Evolutionary conservation across 225 moss, liverwort and hornwort genomes (phyloP), one percentile per base, ranked within the genome.

Genomic region (Pseudoscleropodium purum): DNA sequence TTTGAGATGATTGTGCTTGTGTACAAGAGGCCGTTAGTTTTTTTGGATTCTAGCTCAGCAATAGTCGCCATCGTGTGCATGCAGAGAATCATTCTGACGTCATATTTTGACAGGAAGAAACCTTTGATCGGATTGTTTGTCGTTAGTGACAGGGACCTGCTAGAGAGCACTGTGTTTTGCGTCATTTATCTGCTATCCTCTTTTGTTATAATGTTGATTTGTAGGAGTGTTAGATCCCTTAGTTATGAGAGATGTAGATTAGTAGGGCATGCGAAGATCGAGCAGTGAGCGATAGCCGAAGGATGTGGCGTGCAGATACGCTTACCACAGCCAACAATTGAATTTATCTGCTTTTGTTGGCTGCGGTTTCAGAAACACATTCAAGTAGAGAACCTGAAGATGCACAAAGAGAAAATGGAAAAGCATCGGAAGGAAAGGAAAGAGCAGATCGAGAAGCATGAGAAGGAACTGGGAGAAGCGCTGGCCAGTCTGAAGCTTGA

Each of bases 381-480:
- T 65, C 94, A 92, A 77, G 91, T 86, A 49, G 92, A 93, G 92
- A 91, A 93, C 61, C 29, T 91, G 82, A 93, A 91, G 90, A 52
- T 91, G 88, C 94, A 92, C 81, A 93, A 88, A 66, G 92, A 90
- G 56, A 92, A 84, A 61, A 89, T 94, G 93, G 94, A 91, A 83
- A 93, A 86, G 72, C 91, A 93, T 45, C 86, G 93, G 9, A 90
- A 90, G 72, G 92, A 93, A 60, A 79, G 89, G 86, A 90, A 88
- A 80, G 89, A 93, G 73, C 88, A 93, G 88, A 91, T 86, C 59
- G 90, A 89, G 78, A 92, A 84, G 89, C 90, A 89, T 81, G 90
- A 90, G 61, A 90, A 60, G 45, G 93, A 93, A 81, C 59, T 94
- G 57, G 91, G 84, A 69, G 94, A 92, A 88, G 90, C 82, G 3